Base-by-base conservation (phyloP, 352 stramenopile species). In the Pythium vanterpoolii region DNA sequence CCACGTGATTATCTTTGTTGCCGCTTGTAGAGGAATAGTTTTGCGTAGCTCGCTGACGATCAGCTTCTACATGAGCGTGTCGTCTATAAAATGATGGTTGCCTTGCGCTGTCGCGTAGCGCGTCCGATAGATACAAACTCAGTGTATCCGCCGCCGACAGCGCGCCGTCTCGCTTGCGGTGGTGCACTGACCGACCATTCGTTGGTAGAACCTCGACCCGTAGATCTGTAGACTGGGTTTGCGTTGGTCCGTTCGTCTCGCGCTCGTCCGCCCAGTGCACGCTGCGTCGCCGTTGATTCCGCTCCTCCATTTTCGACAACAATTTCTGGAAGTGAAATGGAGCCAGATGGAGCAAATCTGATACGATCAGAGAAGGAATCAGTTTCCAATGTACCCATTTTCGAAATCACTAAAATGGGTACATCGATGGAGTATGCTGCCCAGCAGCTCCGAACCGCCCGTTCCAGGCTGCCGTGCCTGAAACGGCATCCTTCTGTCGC, bases 121-220 rank as follows among this genome's bases (percentile, higher is more conserved):
- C 60, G 11, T 62, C 52, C 5, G 51, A 55, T 6, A 67, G 38
- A 46, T 67, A 67, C 51, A 57, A 30, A 24, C 31, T 33, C 9
- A 67, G 60, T 16, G 51, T 62, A 36, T 26, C 38, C 6, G 60
- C 24, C 19, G 60, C 60, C 16, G 60, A 66, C 28, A 44, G 27
- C 36, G 51, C 26, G 16, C 36, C 36, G 51, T 58, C 51, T 38
- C 51, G 38, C 16, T 18, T 42, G 3, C 18, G 47, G 33, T 30
- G 47, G 1, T 48, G 19, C 9, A 26, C n/a, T 9, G 42, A 30
- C 1, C 16, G 4, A 9, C n/a, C 42, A 30, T 8, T 8, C 16
- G 24, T 18, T 8, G 42, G 28, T 30, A 18, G 42, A 5, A 16
- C 5, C 16, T 2, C 6, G 6, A 24, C 19, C n/a, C 9, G 19